Evolutionary conservation across 1,284 basidiomycete genomes (phyloP), one percentile per base, ranked within the genome.

Genomic region (Melampsora americana): DNA sequence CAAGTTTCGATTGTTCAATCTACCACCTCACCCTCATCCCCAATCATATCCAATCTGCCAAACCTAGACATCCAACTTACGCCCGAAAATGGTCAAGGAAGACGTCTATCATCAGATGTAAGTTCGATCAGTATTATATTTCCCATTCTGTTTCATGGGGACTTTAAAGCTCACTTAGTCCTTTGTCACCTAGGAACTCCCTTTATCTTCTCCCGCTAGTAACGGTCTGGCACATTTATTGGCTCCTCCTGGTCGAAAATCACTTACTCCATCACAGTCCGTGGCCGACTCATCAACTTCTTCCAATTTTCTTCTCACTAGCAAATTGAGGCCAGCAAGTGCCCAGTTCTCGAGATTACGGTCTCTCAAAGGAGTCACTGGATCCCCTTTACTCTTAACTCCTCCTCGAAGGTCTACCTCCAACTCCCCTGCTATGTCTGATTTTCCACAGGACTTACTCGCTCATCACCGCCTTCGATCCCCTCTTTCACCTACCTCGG

Each of bases 311-410:
- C n/a, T 59, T 18, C 68, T 60, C 50, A 70, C 48, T 32, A 72
- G 30, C 48, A 72, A 66, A 61, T 32, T 66, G 1, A 60, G 70
- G 18, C 70, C 70, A 5, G 30, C 20, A 7, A 72, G 50, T 35
- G 35, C 70, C 2, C 42, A 59, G 23, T 74, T 74, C 71, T 67
- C 62, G 18, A 23, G 71, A 28, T 53, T 74, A 30, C 32, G 71
- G 67, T 66, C 71, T 23, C 35, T 66, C n/a, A 50, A 35, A 14
- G 62, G 12, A 28, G 44, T 50, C n/a, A 28, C 46, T 26, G 28
- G 50, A 44, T 74, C 71, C 20, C 28, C 30, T 20, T 59, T 64
- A 44, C 50, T 61, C 20, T 50, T 72, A 9, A 46, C 42, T 32
- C 32, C 56, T 39, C 61, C 70, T 20, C 42, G 11, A 42, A 56